These are phyloP conservation scores for Pyricularia sp. DNA, from an alignment of 2,329 filamentous ascomycete species.

Conservation along the genomic window DNA sequence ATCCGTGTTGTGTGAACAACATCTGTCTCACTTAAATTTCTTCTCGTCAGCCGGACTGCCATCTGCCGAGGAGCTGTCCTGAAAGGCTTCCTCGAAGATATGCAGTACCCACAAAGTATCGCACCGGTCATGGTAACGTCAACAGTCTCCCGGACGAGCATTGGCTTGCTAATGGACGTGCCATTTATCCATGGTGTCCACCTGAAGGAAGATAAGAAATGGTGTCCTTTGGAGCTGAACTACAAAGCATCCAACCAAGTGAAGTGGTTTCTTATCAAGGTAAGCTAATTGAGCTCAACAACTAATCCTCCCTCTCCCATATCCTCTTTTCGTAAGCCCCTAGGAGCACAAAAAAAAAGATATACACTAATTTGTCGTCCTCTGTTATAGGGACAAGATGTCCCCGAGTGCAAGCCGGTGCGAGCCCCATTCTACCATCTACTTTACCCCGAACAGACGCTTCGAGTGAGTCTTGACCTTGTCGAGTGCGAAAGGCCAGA, in stretches of 20 bases:
- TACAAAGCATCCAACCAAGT: conserved; percentile 9
- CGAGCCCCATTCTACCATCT: not conserved
- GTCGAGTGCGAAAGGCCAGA: too few relatives aligned
- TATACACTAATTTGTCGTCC: too few relatives aligned
- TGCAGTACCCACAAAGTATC: not conserved
- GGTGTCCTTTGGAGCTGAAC: not conserved
- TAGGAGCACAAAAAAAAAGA: too few relatives aligned
- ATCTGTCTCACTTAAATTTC: not conserved
- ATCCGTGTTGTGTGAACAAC: not conserved
- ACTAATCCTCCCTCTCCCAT: too few relatives aligned
- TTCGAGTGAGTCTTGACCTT: not conserved
- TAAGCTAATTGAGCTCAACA: not conserved
- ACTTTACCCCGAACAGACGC: not conserved
- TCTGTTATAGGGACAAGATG: not conserved
- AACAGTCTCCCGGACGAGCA: conserved; percentile 10
- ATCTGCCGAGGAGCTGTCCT: conserved; percentile 14
- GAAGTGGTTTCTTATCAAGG: conserved; percentile 11
- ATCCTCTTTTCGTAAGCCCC: too few relatives aligned
- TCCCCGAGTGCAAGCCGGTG: not conserved
- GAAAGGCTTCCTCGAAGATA: conserved; percentile 3
- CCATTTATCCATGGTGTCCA: conserved; percentile 5
- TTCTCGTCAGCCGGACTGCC: conserved; percentile 12
- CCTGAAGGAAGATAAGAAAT: conserved; percentile 3
- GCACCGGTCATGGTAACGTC: conserved; percentile 5
- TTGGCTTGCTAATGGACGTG: conserved; percentile 2